Evolutionary conservation across 345 rosid genomes (phyloP), one percentile per base, ranked within the genome.

Genomic region (Ceriops zippeliana): DNA sequence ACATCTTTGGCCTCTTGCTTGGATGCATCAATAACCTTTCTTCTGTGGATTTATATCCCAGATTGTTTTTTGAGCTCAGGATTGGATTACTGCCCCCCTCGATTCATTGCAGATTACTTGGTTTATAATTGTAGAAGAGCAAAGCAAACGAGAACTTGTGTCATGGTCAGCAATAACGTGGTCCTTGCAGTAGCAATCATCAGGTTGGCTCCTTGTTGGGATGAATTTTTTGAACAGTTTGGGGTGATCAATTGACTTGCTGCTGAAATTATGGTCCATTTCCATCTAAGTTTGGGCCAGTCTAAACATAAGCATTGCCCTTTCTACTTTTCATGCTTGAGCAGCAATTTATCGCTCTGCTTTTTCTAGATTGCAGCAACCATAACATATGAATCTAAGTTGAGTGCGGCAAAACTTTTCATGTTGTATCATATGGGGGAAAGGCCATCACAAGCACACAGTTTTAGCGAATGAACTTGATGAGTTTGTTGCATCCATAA

Each of bases 1-100:
- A 54, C 71, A 38, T 58, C 71, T 53, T 4, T 4, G 42, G 54
- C 31, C 58, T 38, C 49, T 42, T 22, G 32, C 35, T 67, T 54
- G 70, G 47, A 65, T 22, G 60, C 1, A 66, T 32, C 24, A 15
- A 31, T 32, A n/a, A 0, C 19, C 49, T 13, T 42, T 42, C 15
- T 13, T 42, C 17, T 3, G 49, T 42, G 49, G 17, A 42, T 42
- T 42, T 17, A 11, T 42, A 3, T 15, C 49, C 1, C 49, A 42
- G 5, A 42, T 42, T 42, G 5, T 15, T 42, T 42, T 42, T 42
- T 13, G 49, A 42, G 49, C 19, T 42, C 49, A 42, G 19, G 49
- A 42, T 42, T 22, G 52, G 49, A 7, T 5, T 37, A 16, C 30
- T 56, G 61, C 42, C 62, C 58, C 34, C 13, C 62, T 67, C 24